A percentile compares a stretch with the other conserved stretches of the same genome.
phyloP scores from a whole-genome alignment of 257 asterid genomes.

The Ilex aquifolium region DNA sequence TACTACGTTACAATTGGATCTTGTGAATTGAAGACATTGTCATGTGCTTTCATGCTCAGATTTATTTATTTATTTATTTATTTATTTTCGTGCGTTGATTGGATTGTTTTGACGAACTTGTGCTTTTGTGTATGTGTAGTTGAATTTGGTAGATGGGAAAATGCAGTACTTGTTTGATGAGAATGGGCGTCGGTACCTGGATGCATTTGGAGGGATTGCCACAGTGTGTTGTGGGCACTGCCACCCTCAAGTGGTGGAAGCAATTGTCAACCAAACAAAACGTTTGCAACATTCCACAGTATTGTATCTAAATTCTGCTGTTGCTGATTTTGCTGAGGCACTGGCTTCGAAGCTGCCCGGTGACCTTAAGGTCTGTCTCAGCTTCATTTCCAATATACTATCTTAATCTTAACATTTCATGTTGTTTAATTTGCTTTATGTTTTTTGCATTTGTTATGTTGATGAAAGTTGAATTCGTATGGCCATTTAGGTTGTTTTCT shows the following conservation, averaged over 20 bases:
- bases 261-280: slow-evolving; percentile 63
- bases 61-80: no score
- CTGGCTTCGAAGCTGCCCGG: slow-evolving; percentile 62
- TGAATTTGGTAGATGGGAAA: slow-evolving; percentile 87
- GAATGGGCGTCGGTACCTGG: slow-evolving; percentile 72
- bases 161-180: slow-evolving; percentile 90
- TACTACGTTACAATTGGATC: no score
- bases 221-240: slow-evolving; percentile 89
- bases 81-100: no score
- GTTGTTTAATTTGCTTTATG: neutral
- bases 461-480: neutral
- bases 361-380: slow-evolving; percentile 65
- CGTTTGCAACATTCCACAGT: slow-evolving; percentile 80
- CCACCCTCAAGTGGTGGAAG: slow-evolving; percentile 87
- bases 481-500: slow-evolving; percentile 64
- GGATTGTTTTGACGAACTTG: no score
- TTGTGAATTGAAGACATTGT: no score
- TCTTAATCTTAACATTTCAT: no score
- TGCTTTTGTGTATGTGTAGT: slow-evolving; percentile 21
- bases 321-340: slow-evolving; percentile 87
- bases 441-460: neutral
- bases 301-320: slow-evolving; percentile 60
- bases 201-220: slow-evolving; percentile 92
- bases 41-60: no score
- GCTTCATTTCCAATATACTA: no score